Evolutionary conservation across 139 green algal species (phyloP).

Genomic region (Chlorella sp.): DNA sequence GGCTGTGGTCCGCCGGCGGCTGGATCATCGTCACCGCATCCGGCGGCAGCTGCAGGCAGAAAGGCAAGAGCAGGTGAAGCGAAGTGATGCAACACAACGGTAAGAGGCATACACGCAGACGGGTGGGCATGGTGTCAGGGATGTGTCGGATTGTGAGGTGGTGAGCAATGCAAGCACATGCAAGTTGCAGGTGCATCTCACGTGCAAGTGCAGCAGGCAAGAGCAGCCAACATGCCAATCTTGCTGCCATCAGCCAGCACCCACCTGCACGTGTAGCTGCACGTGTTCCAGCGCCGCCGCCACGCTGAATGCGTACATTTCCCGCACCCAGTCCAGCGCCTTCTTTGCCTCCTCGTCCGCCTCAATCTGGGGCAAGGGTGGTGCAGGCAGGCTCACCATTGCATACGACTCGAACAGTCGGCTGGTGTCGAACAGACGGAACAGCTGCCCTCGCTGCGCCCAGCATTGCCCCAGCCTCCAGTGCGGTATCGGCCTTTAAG

Average conservation of each 20-base stretch:
- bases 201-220: too few relatives aligned
- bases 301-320: conserved; percentile 88
- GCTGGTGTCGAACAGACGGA: too few relatives aligned
- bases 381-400: neutral
- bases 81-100: neutral
- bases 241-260: neutral
- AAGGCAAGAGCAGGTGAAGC: neutral
- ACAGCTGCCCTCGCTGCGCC: too few relatives aligned
- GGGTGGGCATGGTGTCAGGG: neutral
- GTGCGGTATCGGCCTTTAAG: too few relatives aligned
- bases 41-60: conserved; percentile 40
- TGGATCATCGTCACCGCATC: conserved; percentile 77
- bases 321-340: conserved; percentile 76
- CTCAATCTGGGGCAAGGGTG: conserved; percentile 63
- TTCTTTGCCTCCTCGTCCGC: conserved; percentile 53
- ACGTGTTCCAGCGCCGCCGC: conserved; percentile 47
- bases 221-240: neutral
- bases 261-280: conserved; percentile 46
- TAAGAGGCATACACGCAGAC: too few relatives aligned
- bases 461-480: too few relatives aligned
- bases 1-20: conserved; percentile 74
- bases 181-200: too few relatives aligned
- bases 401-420: too few relatives aligned
- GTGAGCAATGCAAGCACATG: neutral
- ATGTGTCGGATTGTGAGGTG: neutral